Conservation (phyloP, 1,284 basidiomycete species). For the Rhodotorula sp. region DNA sequence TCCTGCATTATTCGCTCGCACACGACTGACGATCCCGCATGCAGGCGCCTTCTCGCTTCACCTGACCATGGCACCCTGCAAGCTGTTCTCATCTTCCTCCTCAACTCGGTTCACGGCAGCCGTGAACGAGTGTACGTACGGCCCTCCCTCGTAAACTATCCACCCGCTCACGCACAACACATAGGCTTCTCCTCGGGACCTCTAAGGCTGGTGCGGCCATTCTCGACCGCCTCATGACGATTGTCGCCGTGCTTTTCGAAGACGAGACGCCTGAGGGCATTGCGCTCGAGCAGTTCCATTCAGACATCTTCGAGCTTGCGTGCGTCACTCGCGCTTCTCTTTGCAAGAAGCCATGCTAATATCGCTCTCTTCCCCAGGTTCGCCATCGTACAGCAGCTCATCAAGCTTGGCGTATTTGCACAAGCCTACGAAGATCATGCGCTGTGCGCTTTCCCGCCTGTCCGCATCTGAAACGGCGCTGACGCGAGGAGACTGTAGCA, state of each 20-base stretch:
- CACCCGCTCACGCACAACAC: too few species aligned
- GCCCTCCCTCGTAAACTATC: not conserved
- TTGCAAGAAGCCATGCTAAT: too few species aligned
- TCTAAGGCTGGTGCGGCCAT: slow-evolving; percentile 16
- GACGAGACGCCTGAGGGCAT: slow-evolving; percentile 16
- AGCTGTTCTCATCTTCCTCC: slow-evolving; percentile 36
- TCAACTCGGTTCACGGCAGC: slow-evolving; percentile 29
- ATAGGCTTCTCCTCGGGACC: slow-evolving; percentile 22
- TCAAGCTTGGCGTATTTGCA: slow-evolving; percentile 9
- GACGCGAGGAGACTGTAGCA: not conserved
- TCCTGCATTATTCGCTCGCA: rapidly evolving
- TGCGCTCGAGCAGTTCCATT: slow-evolving; percentile 1
- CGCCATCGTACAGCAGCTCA: slow-evolving; percentile 26
- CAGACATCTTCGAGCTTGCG: slow-evolving; percentile 16
- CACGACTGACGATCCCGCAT: not conserved
- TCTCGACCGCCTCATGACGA: slow-evolving; percentile 29
- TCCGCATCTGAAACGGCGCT: too few species aligned
- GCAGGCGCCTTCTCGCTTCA: slow-evolving; percentile 33
- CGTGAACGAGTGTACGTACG: slow-evolving; percentile 26
- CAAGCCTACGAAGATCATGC: slow-evolving; percentile 13
- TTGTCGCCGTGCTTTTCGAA: slow-evolving; percentile 13
- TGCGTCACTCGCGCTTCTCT: not conserved
- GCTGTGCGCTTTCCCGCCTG: not conserved
- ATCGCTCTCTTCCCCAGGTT: slow-evolving; percentile 5
- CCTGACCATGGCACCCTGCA: slow-evolving; percentile 27